Evolutionary conservation across 306 rosid species (phyloP).

Genomic region (Gleditsia sinensis): DNA sequence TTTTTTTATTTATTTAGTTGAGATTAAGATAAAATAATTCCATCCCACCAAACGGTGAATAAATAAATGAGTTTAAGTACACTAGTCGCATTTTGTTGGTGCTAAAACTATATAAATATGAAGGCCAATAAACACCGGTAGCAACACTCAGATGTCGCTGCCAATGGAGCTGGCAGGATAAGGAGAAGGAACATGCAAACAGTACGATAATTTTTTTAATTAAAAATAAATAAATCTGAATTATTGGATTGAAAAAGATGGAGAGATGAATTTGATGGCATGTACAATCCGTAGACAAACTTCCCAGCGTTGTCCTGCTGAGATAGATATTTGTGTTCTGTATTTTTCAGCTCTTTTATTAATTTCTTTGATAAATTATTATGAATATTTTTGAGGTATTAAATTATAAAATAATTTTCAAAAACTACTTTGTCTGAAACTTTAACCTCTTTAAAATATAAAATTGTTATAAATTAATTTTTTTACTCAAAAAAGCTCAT

Average conservation of each 20-base stretch:
- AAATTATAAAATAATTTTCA: too few species aligned
- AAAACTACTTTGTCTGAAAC: too few species aligned
- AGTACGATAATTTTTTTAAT: not conserved
- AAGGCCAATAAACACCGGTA: not conserved
- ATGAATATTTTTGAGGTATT: not conserved
- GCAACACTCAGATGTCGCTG: not conserved
- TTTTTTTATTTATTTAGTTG: too few species aligned
- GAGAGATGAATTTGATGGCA: not conserved
- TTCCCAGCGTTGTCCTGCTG: not conserved
- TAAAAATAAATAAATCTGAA: not conserved
- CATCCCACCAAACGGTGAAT: too few species aligned
- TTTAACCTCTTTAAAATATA: too few species aligned
- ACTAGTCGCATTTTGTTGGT: not conserved
- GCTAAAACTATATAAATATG: not conserved
- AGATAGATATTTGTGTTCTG: not conserved
- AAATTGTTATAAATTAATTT: too few species aligned
- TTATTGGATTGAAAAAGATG: not conserved
- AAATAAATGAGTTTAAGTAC: not conserved
- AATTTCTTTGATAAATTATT: not conserved
- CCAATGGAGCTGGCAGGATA: slow-evolving; percentile 9
- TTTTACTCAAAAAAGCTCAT: too few species aligned
- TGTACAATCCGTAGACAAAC: not conserved
- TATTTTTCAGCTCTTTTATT: not conserved
- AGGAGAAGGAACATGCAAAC: not conserved
- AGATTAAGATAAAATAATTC: too few species aligned